Percentiles rank a stretch among this genome's conserved stretches.
These are phyloP conservation scores for Linaria vulgaris DNA, from an alignment of 257 asterid genomes.

Conservation along the genomic window DNA sequence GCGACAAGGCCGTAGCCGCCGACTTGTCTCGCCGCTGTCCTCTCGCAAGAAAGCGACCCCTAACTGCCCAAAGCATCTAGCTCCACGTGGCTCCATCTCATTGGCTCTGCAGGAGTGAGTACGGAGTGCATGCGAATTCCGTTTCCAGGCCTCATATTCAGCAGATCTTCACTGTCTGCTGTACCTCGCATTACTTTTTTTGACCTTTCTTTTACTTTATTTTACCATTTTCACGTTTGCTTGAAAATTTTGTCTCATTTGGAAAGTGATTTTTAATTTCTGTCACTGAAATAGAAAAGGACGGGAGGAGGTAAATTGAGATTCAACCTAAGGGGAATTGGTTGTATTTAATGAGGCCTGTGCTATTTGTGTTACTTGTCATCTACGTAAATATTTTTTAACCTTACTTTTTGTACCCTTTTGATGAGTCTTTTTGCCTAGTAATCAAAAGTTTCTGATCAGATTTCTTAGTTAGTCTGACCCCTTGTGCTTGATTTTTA, in stretches of 20 bases:
- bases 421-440: neutral
- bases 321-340: neutral
- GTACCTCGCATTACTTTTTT: slow-evolving; percentile 7
- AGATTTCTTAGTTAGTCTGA: neutral
- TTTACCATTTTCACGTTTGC: neutral
- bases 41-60: slow-evolving; percentile 46
- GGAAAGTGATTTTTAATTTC: slow-evolving; percentile 2
- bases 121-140: slow-evolving; percentile 55
- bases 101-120: slow-evolving; percentile 28
- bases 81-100: slow-evolving; percentile 24
- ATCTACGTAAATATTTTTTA: neutral
- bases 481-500: neutral
- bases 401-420: neutral
- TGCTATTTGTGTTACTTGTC: slow-evolving; percentile 4
- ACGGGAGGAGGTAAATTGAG: neutral
- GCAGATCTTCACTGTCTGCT: slow-evolving; percentile 14
- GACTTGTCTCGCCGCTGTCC: slow-evolving; percentile 44
- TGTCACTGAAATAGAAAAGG: slow-evolving; percentile 17
- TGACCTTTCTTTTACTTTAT: slow-evolving; percentile 11
- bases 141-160: slow-evolving; percentile 40
- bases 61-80: slow-evolving; percentile 31
- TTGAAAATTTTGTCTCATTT: slow-evolving; percentile 24
- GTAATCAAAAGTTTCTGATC: neutral
- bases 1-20: slow-evolving; percentile 54
- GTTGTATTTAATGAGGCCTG: neutral